Evolutionary conservation across 139 green algal species (phyloP), one percentile per base, ranked within the genome.

Genomic region (Chlorella sp.): DNA sequence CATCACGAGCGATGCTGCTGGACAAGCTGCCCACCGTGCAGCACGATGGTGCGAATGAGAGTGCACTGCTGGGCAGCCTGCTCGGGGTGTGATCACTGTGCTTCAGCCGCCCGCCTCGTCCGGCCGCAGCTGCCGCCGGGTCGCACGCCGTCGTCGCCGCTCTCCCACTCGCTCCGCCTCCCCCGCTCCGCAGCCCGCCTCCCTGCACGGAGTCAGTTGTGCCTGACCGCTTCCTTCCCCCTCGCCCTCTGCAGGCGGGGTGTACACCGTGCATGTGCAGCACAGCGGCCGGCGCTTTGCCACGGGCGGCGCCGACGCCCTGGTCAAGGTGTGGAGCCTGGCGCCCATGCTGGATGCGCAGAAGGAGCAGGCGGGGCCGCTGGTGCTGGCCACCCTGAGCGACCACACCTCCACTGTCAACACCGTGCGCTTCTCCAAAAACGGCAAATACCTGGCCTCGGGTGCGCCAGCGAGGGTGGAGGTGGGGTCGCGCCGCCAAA

Each of bases 361-460:
- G 13, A 76, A 82, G 41, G 94, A 98, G 80, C 67, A 73, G 24
- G 89, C 81, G 41, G 76, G 81, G 19, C 92, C 92, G 30, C 93
- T 91, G 72, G 82, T 94, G 70, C 90, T 99, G 38, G 95, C 95
- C 13, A 94, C 90, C 17, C 86, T 99, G 30, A 76, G 67, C 16
- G 94, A 98, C 77, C 95, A 97, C 83, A 89, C 83, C 19, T 83
- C 79, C 0, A 80, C 92, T 3, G 93, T 98, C 48, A 98, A 97
- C 85, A 90, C 92, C 16, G 94, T 95, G 36, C 89, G 95, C 32
- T 99, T 98, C 89, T 93, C 85, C 46, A 85, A 89, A n/a, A 84
- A 87, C 40, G 95, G 94, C 28, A 78, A 69, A 1, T 79, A 87
- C n/a, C 72, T 91, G 28, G 87, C 87, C 4, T 85, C 87, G 30